phyloP scores from a whole-genome alignment of 2,329 filamentous ascomycete genomes.

The Diplocarpon mali region DNA sequence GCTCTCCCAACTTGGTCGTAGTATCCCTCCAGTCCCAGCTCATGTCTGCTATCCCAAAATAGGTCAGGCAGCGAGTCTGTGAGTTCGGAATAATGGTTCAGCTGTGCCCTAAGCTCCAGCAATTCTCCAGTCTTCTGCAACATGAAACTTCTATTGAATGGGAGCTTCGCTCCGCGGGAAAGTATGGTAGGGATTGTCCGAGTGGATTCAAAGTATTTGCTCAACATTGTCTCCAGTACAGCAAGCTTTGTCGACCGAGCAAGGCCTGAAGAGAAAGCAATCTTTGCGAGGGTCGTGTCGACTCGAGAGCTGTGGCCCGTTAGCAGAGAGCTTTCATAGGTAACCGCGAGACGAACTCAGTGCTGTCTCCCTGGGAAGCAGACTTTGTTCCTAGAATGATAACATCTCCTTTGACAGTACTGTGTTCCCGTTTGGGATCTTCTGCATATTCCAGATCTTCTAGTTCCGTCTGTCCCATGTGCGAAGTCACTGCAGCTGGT shows the following conservation, averaged over 20 bases:
- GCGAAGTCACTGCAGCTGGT: constrained; percentile 64
- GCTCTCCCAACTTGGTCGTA: constrained; percentile 89
- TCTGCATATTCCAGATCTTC: constrained; percentile 84
- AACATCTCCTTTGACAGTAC: constrained; percentile 73
- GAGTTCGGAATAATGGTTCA: constrained; percentile 94
- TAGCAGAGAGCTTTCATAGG: neutral
- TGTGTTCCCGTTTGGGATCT: constrained; percentile 61
- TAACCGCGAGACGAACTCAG: constrained; percentile 11
- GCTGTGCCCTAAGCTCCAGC: constrained; percentile 74
- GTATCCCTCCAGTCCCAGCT: constrained; percentile 84
- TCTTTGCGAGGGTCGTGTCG: constrained; percentile 71
- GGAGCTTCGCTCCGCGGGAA: constrained; percentile 51
- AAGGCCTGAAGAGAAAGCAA: constrained; percentile 90
- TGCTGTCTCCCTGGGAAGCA: constrained; percentile 33
- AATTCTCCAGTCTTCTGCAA: constrained; percentile 89
- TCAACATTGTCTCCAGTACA: constrained; percentile 74
- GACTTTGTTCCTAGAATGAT: constrained; percentile 76
- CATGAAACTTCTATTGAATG: constrained; percentile 66
- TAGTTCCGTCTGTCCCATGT: constrained; percentile 62
- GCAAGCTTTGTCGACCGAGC: constrained; percentile 89
- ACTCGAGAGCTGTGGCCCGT: constrained; percentile 25
- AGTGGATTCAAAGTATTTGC: constrained; percentile 78
- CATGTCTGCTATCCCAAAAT: constrained; percentile 88
- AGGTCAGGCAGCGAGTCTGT: constrained; percentile 92
- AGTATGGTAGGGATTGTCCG: constrained; percentile 71